Conservation (phyloP, 371 early-diverging fungal species). For the Mortierella sp. region DNA sequence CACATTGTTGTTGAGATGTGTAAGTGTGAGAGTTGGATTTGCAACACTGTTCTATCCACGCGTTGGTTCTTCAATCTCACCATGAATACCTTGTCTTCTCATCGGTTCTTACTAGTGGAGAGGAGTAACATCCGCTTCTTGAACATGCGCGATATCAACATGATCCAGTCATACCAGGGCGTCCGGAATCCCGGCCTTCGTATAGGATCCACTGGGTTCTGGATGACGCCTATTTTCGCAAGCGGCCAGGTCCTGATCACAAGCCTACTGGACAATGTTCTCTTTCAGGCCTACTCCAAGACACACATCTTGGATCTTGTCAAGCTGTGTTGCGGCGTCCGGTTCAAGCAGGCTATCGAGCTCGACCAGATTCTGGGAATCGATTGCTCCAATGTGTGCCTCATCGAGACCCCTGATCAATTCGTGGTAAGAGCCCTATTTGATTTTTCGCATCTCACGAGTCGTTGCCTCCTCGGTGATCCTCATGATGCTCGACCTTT, state of each 20-base stretch:
- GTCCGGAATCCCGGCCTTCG: neutral
- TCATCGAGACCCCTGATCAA: slow-evolving; percentile 48
- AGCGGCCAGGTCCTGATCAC: slow-evolving; percentile 62
- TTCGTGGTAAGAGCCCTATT: slow-evolving; percentile 38
- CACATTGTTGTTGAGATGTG: slow-evolving; percentile 46
- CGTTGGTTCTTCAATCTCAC: too few species aligned
- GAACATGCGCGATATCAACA: slow-evolving; percentile 37
- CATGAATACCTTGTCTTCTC: too few species aligned
- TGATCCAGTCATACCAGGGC: neutral
- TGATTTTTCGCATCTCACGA: neutral
- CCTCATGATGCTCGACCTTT: neutral
- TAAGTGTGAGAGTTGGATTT: slow-evolving; percentile 2
- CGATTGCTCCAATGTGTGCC: slow-evolving; percentile 53
- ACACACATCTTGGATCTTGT: slow-evolving; percentile 61
- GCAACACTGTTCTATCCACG: too few species aligned
- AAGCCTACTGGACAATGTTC: slow-evolving; percentile 57
- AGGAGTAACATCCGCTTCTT: slow-evolving; percentile 62
- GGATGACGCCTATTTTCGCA: slow-evolving; percentile 60
- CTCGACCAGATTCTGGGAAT: slow-evolving; percentile 42
- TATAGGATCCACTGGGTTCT: slow-evolving; percentile 9
- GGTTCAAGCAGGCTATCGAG: slow-evolving; percentile 50
- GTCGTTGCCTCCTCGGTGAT: neutral
- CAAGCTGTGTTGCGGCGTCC: slow-evolving; percentile 63
- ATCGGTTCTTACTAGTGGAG: slow-evolving; percentile 31
- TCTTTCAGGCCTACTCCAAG: slow-evolving; percentile 62